Evolutionary conservation across 1,139 yeast genomes (phyloP), one percentile per base, ranked within the genome.

Genomic region (Blastobotrys illinoisensis): DNA sequence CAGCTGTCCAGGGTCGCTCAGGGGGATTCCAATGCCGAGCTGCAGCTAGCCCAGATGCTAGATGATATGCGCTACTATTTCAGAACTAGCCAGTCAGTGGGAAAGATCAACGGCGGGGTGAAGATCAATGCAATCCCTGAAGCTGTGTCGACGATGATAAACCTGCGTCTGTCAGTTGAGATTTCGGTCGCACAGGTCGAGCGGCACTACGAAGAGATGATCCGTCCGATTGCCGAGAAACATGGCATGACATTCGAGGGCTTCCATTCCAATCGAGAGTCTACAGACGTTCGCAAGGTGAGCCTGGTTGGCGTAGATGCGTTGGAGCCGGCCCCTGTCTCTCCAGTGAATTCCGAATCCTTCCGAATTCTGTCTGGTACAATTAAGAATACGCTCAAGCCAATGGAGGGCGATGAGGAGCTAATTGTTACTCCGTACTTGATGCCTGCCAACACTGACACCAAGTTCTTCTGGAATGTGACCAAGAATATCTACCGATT

Each of bases 391-490:
- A 36, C 49, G 18, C 49, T 44, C 19, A 47, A 51, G 45, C 54
- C 54, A 7, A 9, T 51, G 24, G 54, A 51, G 23, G 21, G 21
- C 7, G 54, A 47, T 23, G 44, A 50, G 6, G 52, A 50, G n/a
- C 20, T 81, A 24, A 71, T 83, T 26, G 74, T 85, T 52, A 74
- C 90, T 1, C 95, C 96, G 11, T 74, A 80, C 20, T 66, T 87
- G 51, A 80, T 86, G 81, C 78, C 88, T 4, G 96, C 87, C 26
- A 89, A 88, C 69, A 89, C 96, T 1, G 97, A 89, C 67, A 88
- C 96, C 9, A 79, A 81, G 66, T 79, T 81, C 66, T 88, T 86
- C 72, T 87, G 95, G 91, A 71, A 75, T 50, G 75, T 89, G 65
- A 80, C 90, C 14, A 75, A 76, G 54, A 81, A 86, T 67, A 87